These are phyloP conservation scores for Linum usitatissimum DNA, from an alignment of 345 rosid species.

Conservation along the genomic window DNA sequence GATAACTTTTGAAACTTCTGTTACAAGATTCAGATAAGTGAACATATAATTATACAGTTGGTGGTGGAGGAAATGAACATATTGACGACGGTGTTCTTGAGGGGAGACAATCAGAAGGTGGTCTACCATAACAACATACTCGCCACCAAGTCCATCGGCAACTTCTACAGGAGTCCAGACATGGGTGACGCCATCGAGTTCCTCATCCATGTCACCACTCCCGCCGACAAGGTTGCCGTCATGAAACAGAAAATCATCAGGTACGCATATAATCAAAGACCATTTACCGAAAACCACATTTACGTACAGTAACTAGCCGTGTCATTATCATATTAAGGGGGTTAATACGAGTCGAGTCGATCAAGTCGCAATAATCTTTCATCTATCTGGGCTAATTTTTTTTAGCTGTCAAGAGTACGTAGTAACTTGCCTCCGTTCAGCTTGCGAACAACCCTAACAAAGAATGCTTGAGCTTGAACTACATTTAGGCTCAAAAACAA, in stretches of 20 bases:
- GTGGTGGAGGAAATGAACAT: constrained; percentile 95
- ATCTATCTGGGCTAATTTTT: no score
- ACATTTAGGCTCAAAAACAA: no score
- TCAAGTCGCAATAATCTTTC: no score
- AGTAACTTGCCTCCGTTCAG: no score
- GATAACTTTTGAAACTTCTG: no score
- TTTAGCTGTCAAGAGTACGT: no score
- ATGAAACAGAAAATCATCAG: constrained; percentile 52
- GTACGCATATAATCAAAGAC: constrained; percentile 18
- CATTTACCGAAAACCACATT: no score
- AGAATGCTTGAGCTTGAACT: no score
- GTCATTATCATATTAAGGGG: no score
- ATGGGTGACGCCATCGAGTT: constrained; percentile 75
- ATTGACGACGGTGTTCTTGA: constrained; percentile 67
- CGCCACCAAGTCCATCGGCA: constrained; percentile 52
- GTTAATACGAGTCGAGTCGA: no score
- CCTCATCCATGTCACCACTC: constrained; percentile 61
- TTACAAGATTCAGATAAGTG: not conserved
- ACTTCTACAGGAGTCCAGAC: constrained; percentile 83
- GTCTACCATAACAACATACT: constrained; percentile 55
- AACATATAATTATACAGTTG: constrained; percentile 25
- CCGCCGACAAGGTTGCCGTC: constrained; percentile 40
- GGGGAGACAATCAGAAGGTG: constrained; percentile 67
- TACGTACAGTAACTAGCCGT: no score
- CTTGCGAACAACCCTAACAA: no score